These are phyloP conservation scores for Hypoxylon lenormandii DNA, from an alignment of 495 filamentous ascomycete species.

Conservation along the genomic window DNA sequence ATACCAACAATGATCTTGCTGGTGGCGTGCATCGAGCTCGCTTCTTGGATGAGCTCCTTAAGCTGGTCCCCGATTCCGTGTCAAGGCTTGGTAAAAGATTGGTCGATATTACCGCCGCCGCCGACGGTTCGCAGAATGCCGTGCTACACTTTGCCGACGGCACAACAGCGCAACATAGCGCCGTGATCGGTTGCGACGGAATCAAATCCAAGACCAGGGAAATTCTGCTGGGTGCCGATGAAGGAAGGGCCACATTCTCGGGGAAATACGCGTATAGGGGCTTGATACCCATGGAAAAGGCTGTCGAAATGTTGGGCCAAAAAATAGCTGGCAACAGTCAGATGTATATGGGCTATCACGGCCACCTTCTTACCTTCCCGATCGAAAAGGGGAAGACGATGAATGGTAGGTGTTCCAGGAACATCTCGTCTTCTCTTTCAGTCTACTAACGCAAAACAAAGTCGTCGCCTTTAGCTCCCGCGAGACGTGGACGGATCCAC, in stretches of 20 bases:
- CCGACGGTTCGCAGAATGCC: constrained; percentile 52
- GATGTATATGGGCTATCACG: constrained; percentile 69
- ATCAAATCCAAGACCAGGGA: constrained; percentile 67
- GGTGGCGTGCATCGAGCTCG: constrained; percentile 67
- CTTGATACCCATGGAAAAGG: constrained; percentile 66
- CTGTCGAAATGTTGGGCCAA: constrained; percentile 67
- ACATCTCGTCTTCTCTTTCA: not conserved
- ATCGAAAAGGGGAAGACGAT: constrained; percentile 72
- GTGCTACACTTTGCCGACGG: constrained; percentile 68
- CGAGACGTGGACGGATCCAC: constrained; percentile 58
- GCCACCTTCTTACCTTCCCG: constrained; percentile 73
- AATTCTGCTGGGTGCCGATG: constrained; percentile 56
- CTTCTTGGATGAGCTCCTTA: constrained; percentile 70
- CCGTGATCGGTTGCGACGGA: constrained; percentile 70
- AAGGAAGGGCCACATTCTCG: constrained; percentile 60
- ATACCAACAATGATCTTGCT: constrained; percentile 41
- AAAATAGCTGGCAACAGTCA: constrained; percentile 65
- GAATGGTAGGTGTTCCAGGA: constrained; percentile 60
- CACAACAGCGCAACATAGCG: constrained; percentile 62
- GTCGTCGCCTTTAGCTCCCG: constrained; percentile 49
- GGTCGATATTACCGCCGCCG: constrained; percentile 42
- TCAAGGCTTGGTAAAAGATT: constrained; percentile 62
- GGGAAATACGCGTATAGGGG: constrained; percentile 68
- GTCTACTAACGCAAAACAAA: constrained; percentile 18
- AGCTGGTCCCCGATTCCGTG: constrained; percentile 62